phyloP scores from a whole-genome alignment of 768 basidiomycete species.

The Daedaleopsis sinensis region DNA sequence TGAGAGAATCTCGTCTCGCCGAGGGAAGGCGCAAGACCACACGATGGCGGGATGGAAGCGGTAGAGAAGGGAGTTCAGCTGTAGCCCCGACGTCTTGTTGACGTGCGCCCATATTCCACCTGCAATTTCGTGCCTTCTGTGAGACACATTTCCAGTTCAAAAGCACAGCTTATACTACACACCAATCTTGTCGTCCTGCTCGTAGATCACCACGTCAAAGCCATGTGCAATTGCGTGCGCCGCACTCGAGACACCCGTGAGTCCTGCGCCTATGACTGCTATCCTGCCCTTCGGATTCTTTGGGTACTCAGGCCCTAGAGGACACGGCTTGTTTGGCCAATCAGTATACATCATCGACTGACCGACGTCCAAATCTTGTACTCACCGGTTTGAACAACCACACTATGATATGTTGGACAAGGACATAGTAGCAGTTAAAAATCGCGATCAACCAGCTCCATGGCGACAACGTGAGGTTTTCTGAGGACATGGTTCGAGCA shows the following conservation, averaged over 20 bases:
- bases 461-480: background rate
- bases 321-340: conserved; percentile 16
- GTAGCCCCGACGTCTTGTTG: conserved; percentile 52
- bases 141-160: conserved; percentile 24
- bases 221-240: conserved; percentile 54
- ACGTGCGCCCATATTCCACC: conserved; percentile 58
- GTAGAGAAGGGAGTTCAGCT: conserved; percentile 53
- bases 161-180: background rate
- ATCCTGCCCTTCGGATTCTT: conserved; percentile 39
- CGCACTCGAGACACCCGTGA: conserved; percentile 56
- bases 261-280: conserved; percentile 52
- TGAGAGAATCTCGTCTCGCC: conserved; percentile 51
- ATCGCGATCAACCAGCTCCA: background rate
- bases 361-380: background rate
- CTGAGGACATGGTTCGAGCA: background rate
- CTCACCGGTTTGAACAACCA: conserved; percentile 44
- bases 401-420: conserved; percentile 41
- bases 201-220: conserved; percentile 56
- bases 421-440: conserved; percentile 35
- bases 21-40: conserved; percentile 49
- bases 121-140: conserved; percentile 13
- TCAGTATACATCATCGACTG: background rate
- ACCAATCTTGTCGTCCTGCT: conserved; percentile 33
- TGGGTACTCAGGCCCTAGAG: conserved; percentile 16
- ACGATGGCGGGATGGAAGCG: conserved; percentile 51